Evolutionary conservation across 768 basidiomycete species (phyloP).

Genomic region (Calocybe gangraenosa): DNA sequence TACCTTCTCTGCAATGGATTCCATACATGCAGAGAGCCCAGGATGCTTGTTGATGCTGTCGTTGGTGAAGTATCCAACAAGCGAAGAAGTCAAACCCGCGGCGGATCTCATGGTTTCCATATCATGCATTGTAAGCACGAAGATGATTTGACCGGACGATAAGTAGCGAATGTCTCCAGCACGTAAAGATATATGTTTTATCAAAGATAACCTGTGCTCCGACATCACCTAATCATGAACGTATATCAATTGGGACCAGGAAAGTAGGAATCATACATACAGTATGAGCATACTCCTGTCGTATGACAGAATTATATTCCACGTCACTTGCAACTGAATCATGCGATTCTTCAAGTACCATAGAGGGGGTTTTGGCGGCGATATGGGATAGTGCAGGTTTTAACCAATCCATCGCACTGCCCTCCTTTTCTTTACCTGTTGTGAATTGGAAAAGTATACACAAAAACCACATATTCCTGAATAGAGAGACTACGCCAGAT

Average conservation of each 20-base stretch:
- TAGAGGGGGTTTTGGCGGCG: conserved; percentile 79
- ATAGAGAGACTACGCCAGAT: conserved; percentile 63
- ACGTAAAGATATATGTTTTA: conserved; percentile 61
- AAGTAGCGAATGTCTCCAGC: conserved; percentile 68
- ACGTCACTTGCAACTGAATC: conserved; percentile 85
- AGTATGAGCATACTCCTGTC: conserved; percentile 77
- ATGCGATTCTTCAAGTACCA: conserved; percentile 77
- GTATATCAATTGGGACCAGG: background rate
- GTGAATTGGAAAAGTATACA: conserved; percentile 86
- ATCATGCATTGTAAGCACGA: conserved; percentile 82
- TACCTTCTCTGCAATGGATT: conserved; percentile 83
- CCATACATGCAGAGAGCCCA: conserved; percentile 72
- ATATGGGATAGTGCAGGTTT: conserved; percentile 73
- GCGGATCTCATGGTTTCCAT: conserved; percentile 85
- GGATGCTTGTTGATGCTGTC: conserved; percentile 73
- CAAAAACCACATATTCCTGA: conserved; percentile 93
- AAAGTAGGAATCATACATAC: conserved; percentile 34
- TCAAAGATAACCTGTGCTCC: conserved; percentile 62
- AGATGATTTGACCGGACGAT: conserved; percentile 79
- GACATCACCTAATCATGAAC: conserved; percentile 51
- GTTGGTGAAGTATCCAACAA: conserved; percentile 87
- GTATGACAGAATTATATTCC: conserved; percentile 88
- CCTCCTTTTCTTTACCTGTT: conserved; percentile 45
- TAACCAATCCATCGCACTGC: conserved; percentile 74
- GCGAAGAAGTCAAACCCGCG: conserved; percentile 71